Evolutionary conservation across 345 rosid genomes (phyloP).

Genomic region (Mangifera indica): DNA sequence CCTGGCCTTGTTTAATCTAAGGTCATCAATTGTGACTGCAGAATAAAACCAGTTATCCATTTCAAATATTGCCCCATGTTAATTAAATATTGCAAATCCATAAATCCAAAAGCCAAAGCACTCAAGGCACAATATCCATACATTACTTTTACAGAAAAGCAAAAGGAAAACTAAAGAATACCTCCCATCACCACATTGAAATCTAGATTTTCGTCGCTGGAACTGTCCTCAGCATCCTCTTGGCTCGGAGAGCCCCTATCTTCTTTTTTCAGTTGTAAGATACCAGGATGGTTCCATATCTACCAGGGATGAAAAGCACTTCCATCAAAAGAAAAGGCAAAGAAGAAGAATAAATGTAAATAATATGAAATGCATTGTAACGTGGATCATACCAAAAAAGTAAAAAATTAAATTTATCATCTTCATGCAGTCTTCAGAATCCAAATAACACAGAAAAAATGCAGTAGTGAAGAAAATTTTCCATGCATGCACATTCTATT

Average conservation of each 20-base stretch:
- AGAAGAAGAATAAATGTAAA: neutral
- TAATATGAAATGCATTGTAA: neutral
- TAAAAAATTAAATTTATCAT: neutral
- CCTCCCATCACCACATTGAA: conserved; percentile 72
- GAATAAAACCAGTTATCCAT: conserved; percentile 3
- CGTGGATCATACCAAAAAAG: neutral
- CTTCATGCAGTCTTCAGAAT: neutral
- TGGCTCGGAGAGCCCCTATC: conserved; percentile 54
- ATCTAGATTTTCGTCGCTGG: conserved; percentile 93
- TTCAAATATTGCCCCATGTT: neutral
- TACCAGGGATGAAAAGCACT: conserved; percentile 34
- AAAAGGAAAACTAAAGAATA: conserved; percentile 28
- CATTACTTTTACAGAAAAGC: neutral
- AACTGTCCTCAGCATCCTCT: conserved; percentile 87
- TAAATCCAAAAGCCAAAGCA: neutral
- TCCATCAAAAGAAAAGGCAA: conserved; percentile 7
- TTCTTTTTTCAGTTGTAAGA: conserved; percentile 84
- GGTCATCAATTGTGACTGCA: neutral
- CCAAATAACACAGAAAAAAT: neutral
- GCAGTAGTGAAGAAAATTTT: neutral
- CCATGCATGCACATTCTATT: neutral
- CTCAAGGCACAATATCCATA: neutral
- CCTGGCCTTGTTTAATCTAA: neutral
- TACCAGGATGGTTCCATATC: conserved; percentile 99
- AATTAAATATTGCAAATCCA: neutral